Conservation (phyloP, 2,329 filamentous ascomycete genomes). For the Claviceps pusilla region DNA sequence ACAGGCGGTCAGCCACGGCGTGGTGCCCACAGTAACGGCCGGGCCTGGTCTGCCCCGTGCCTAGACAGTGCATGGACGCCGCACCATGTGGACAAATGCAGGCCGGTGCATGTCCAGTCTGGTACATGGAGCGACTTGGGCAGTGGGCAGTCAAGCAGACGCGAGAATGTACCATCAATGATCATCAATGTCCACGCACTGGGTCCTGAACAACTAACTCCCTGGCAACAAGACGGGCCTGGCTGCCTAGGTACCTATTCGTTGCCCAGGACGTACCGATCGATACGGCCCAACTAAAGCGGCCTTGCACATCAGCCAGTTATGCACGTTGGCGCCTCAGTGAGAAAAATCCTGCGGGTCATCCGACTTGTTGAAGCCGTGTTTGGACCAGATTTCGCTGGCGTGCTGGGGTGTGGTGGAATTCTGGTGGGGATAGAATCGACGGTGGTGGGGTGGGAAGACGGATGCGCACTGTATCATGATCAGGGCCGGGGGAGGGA, state of each 20-base stretch:
- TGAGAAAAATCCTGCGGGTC: slow-evolving; percentile 5
- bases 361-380: slow-evolving; percentile 4
- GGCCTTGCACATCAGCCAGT: background rate
- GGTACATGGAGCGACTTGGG: no score
- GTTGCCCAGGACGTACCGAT: background rate
- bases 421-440: background rate
- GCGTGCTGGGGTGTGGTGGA: background rate
- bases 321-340: background rate
- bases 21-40: background rate
- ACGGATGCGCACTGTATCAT: background rate
- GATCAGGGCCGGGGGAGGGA: no score
- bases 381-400: slow-evolving; percentile 2
- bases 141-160: no score
- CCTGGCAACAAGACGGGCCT: no score
- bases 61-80: background rate
- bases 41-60: background rate
- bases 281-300: background rate
- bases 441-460: background rate
- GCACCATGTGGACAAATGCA: no score
- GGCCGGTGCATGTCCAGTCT: no score
- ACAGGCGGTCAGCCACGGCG: background rate
- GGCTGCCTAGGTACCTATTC: background rate
- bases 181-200: no score
- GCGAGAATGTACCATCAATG: no score
- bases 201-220: no score